Evolutionary conservation across 1,284 basidiomycete genomes (phyloP).

Genomic region (Coniferiporia weirii): DNA sequence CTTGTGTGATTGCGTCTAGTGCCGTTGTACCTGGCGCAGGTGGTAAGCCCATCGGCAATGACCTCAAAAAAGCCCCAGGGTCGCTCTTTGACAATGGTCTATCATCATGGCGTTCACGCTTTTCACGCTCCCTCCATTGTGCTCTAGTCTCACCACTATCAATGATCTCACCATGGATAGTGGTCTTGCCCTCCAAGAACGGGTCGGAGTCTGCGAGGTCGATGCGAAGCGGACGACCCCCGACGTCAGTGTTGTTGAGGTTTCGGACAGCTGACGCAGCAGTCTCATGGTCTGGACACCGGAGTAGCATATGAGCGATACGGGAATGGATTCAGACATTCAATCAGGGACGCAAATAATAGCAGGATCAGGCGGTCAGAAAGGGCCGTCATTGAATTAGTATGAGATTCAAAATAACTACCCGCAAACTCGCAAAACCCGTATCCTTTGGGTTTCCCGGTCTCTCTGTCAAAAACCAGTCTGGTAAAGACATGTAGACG

Average conservation of each 20-base stretch:
- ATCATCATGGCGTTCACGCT: slow-evolving; percentile 27
- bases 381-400: slow-evolving; percentile 31
- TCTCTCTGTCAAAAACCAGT: slow-evolving; percentile 93
- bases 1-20: slow-evolving; percentile 84
- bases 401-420: slow-evolving; percentile 44
- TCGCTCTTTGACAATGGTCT: slow-evolving; percentile 31
- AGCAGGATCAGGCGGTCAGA: slow-evolving; percentile 20
- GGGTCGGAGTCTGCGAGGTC: slow-evolving; percentile 55
- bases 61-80: slow-evolving; percentile 51
- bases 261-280: slow-evolving; percentile 75
- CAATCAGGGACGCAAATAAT: slow-evolving; percentile 1
- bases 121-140: slow-evolving; percentile 48
- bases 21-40: slow-evolving; percentile 71
- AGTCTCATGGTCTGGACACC: slow-evolving; percentile 80
- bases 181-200: slow-evolving; percentile 46
- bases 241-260: slow-evolving; percentile 66
- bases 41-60: slow-evolving; percentile 75
- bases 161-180: slow-evolving; percentile 57
- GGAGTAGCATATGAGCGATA: not conserved
- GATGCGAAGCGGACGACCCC: slow-evolving; percentile 67
- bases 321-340: slow-evolving; percentile 8
- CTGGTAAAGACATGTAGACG: slow-evolving; percentile 35
- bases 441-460: slow-evolving; percentile 94
- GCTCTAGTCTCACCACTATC: slow-evolving; percentile 52
- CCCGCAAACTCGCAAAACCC: slow-evolving; percentile 97